These are phyloP conservation scores for Alternaria arbusti DNA, from an alignment of 2,329 filamentous ascomycete species.

Conservation along the genomic window DNA sequence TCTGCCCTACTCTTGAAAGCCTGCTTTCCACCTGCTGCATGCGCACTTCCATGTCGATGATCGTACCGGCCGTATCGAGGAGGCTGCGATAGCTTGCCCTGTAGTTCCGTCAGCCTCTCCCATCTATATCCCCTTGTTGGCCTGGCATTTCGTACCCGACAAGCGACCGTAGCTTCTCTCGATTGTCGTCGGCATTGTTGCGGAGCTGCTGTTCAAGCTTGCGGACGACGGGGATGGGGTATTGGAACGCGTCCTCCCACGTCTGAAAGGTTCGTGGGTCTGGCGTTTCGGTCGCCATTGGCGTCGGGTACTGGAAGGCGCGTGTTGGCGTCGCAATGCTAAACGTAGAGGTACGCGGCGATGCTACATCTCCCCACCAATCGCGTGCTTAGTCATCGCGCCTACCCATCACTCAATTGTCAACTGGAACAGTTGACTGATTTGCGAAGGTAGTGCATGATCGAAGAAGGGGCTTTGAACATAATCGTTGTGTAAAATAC, in stretches of 20 bases:
- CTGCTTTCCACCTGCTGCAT: conserved; percentile 76
- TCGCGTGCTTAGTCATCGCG: conserved; percentile 20
- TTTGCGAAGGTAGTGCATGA: background rate
- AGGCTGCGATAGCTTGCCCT: conserved; percentile 82
- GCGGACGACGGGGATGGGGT: conserved; percentile 67
- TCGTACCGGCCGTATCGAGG: conserved; percentile 90
- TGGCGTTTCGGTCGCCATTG: conserved; percentile 62
- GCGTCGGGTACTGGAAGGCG: conserved; percentile 2
- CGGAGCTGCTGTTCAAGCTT: conserved; percentile 70
- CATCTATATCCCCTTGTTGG: background rate
- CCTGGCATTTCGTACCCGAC: conserved; percentile 61
- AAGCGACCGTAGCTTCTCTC: conserved; percentile 69
- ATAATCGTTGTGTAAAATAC: background rate
- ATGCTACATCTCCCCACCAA: conserved; percentile 14
- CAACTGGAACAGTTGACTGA: background rate
- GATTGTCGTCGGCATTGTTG: conserved; percentile 66
- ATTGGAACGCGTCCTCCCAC: conserved; percentile 73
- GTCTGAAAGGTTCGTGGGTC: conserved; percentile 63
- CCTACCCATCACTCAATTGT: background rate
- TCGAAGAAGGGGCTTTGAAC: background rate
- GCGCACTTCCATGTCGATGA: conserved; percentile 83
- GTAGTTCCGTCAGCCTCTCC: conserved; percentile 10
- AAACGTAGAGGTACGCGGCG: background rate
- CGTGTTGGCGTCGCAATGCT: background rate
- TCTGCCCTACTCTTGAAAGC: conserved; percentile 73